phyloP scores from a whole-genome alignment of 352 stramenopile species.

The Globisporangium spinosum region DNA sequence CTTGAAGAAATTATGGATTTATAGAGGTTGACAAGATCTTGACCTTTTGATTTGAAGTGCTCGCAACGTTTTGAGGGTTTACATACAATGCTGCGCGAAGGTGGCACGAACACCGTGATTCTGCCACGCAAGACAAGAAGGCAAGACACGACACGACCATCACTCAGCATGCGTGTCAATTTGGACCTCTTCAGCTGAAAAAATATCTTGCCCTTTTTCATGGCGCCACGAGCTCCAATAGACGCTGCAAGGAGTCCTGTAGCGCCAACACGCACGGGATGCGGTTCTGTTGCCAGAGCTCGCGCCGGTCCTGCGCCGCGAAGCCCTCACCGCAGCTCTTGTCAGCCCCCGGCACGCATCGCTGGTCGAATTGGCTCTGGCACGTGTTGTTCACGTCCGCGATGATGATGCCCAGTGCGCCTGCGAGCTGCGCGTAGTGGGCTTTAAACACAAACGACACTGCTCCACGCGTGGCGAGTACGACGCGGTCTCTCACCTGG shows the following conservation, averaged over 20 bases:
- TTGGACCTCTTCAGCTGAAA: neutral
- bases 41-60: neutral
- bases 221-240: conserved; percentile 27
- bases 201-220: neutral
- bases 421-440: conserved; percentile 54
- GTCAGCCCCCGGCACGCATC: conserved; percentile 57
- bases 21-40: neutral
- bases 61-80: neutral
- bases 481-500: conserved; percentile 49
- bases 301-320: conserved; percentile 42
- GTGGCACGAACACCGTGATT: conserved; percentile 2
- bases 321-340: conserved; percentile 54
- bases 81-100: conserved; percentile 11
- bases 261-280: conserved; percentile 63
- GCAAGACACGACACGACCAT: neutral
- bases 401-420: conserved; percentile 65
- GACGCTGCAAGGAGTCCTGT: conserved; percentile 26
- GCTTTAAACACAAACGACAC: conserved; percentile 72
- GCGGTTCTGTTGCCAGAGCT: conserved; percentile 45
- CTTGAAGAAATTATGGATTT: neutral
- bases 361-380: conserved; percentile 53
- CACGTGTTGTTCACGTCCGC: conserved; percentile 46
- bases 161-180: neutral
- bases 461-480: conserved; percentile 45
- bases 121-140: neutral